phyloP scores from a whole-genome alignment of 352 stramenopile genomes.

The Aphanomyces cochlioides region DNA sequence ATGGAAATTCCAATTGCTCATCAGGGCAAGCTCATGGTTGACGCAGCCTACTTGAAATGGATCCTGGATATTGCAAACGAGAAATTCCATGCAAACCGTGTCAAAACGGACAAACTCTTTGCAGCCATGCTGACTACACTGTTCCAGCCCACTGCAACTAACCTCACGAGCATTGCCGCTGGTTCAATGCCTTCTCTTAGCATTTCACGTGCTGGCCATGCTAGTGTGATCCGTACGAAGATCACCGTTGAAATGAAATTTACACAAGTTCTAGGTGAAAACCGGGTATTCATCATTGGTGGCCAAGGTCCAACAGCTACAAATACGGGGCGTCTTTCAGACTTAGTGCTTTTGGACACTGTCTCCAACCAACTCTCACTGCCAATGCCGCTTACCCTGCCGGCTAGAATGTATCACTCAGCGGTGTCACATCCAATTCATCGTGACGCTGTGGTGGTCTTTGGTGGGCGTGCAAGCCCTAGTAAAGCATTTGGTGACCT shows the following conservation, averaged over 20 bases:
- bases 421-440: slow-evolving; percentile 41
- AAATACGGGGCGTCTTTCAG: slow-evolving; percentile 55
- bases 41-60: slow-evolving; percentile 64
- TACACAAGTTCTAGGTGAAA: slow-evolving; percentile 28
- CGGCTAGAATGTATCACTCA: slow-evolving; percentile 70
- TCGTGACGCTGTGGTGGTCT: slow-evolving; percentile 60
- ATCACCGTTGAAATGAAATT: neutral
- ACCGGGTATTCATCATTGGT: slow-evolving; percentile 59
- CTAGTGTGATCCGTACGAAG: slow-evolving; percentile 39
- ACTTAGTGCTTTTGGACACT: slow-evolving; percentile 43
- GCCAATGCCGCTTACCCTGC: slow-evolving; percentile 22
- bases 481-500: slow-evolving; percentile 66
- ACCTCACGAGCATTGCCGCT: neutral
- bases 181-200: neutral
- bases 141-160: slow-evolving; percentile 33
- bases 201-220: slow-evolving; percentile 53
- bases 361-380: slow-evolving; percentile 26
- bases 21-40: slow-evolving; percentile 51
- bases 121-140: slow-evolving; percentile 44
- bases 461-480: slow-evolving; percentile 71
- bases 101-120: slow-evolving; percentile 67
- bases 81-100: slow-evolving; percentile 76
- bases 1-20: slow-evolving; percentile 83
- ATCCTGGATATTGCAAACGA: slow-evolving; percentile 79
- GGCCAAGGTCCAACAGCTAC: slow-evolving; percentile 55